phyloP scores from a whole-genome alignment of 352 stramenopile species.

The Pythium sukuiense region DNA sequence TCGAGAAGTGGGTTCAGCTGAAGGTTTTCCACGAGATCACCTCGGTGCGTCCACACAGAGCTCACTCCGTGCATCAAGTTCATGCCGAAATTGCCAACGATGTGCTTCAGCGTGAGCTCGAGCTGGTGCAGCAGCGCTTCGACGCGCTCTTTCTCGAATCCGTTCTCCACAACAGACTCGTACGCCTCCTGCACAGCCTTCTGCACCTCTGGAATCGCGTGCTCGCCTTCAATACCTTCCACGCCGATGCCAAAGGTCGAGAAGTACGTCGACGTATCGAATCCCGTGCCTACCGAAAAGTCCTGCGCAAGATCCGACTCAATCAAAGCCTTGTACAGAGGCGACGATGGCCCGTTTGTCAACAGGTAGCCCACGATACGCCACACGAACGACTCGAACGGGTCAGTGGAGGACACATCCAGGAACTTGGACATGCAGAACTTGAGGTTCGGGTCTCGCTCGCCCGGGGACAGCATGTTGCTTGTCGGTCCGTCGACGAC shows the following conservation, averaged over 20 bases:
- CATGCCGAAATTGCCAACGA: slow-evolving; percentile 81
- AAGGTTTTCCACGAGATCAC: slow-evolving; percentile 64
- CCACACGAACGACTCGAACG: slow-evolving; percentile 77
- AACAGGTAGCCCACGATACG: slow-evolving; percentile 79
- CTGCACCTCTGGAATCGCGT: slow-evolving; percentile 57
- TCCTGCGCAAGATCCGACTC: slow-evolving; percentile 75
- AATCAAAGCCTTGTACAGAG: slow-evolving; percentile 83
- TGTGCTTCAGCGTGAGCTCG: slow-evolving; percentile 83
- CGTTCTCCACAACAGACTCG: slow-evolving; percentile 53
- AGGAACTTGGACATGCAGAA: slow-evolving; percentile 78
- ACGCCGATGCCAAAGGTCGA: slow-evolving; percentile 77
- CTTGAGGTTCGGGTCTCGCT: slow-evolving; percentile 74
- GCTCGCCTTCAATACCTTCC: slow-evolving; percentile 61
- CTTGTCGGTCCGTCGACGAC: slow-evolving; percentile 55
- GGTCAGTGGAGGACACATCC: slow-evolving; percentile 61
- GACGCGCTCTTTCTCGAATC: slow-evolving; percentile 76
- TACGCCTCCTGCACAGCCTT: slow-evolving; percentile 54
- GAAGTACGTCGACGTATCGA: slow-evolving; percentile 81
- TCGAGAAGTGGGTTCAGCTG: slow-evolving; percentile 68
- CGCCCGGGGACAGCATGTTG: slow-evolving; percentile 45
- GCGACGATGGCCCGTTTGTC: slow-evolving; percentile 74
- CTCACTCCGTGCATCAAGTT: slow-evolving; percentile 73
- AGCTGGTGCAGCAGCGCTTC: slow-evolving; percentile 76
- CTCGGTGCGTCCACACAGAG: slow-evolving; percentile 69
- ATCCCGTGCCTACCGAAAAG: slow-evolving; percentile 74